phyloP scores from a whole-genome alignment of 371 early-diverging fungal genomes.

The Furculomyces boomerangus region DNA sequence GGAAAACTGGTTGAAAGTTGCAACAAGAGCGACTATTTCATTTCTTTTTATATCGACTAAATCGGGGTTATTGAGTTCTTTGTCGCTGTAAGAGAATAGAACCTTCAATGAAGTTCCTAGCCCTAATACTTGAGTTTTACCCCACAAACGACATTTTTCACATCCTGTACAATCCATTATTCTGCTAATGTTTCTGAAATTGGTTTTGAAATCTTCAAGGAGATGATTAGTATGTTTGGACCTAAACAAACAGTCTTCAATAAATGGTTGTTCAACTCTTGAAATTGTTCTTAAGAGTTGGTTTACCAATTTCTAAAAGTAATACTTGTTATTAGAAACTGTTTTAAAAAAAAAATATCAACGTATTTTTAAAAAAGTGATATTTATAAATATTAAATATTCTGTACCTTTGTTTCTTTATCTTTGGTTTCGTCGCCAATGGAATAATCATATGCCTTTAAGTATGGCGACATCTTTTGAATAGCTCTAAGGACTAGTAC shows the following conservation, averaged over 20 bases:
- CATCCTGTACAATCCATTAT: constrained; percentile 98
- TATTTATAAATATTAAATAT: too few species aligned
- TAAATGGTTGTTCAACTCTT: constrained; percentile 48
- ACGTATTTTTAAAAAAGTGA: too few species aligned
- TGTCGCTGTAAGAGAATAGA: constrained; percentile 54
- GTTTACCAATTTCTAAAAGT: constrained; percentile 10
- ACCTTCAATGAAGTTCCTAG: constrained; percentile 89
- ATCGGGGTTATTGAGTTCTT: background rate
- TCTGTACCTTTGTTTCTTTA: constrained; percentile 23
- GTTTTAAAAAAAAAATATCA: background rate
- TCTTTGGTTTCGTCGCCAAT: constrained; percentile 40
- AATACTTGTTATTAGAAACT: background rate
- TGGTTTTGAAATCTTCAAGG: constrained; percentile 67
- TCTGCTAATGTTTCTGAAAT: constrained; percentile 85
- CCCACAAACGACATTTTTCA: constrained; percentile 97
- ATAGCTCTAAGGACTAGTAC: constrained; percentile 68
- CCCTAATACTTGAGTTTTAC: constrained; percentile 60
- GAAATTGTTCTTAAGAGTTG: constrained; percentile 9
- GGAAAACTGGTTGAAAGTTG: constrained; percentile 73
- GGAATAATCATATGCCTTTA: constrained; percentile 48
- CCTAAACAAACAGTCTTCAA: constrained; percentile 65
- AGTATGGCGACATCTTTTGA: constrained; percentile 57
- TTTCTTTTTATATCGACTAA: constrained; percentile 38
- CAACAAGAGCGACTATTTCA: constrained; percentile 87
- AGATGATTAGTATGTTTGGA: constrained; percentile 26